Base-by-base conservation (phyloP, 164 flowering plant species). In the Vitis labrusca region DNA sequence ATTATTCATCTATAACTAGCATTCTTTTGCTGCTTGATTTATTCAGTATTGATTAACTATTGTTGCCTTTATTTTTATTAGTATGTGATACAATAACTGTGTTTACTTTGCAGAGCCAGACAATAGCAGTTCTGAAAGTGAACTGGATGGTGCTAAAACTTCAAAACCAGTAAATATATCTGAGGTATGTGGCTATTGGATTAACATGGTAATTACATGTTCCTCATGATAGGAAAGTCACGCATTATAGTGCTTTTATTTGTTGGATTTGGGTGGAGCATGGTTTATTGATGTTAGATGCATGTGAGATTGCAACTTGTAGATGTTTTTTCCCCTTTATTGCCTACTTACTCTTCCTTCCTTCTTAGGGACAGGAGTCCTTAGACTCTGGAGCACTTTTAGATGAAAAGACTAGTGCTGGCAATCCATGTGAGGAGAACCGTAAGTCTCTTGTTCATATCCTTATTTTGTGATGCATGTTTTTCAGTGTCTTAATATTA, bases 81-180 rank as follows among this genome's bases (percentile, higher is more conserved):
- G 5, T 14, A 3, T n/a, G n/a, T 14, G 2, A 53, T 53, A 13
- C 14, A 53, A 13, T 17, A 19, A 19, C 16, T 27, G 5, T 37
- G 15, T 64, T 23, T 51, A 12, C 29, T 47, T 53, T 66, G 51
- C 72, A 79, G 79, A 66, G 67, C 73, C 77, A 29, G 77, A 63
- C 9, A 68, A 73, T n/a, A 55, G 67, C 48, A 73, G 74, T 70
- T 73, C 82, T 56, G 82, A 73, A 14, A 65, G 71, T 67, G 79
- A 73, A 67, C 23, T 63, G 47, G 75, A 71, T 59, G 64, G 13
- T 56, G 72, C 53, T 47, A 73, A 75, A 73, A 56, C 63, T 17
- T 32, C 65, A 58, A 67, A 13, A 59, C 71, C 71, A 30, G 57
- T 3, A 12, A 54, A 68, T 60, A 66, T n/a, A 32, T 8, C 74